Evolutionary conservation across 768 basidiomycete species (phyloP).

Genomic region (Amanita brunnescens): DNA sequence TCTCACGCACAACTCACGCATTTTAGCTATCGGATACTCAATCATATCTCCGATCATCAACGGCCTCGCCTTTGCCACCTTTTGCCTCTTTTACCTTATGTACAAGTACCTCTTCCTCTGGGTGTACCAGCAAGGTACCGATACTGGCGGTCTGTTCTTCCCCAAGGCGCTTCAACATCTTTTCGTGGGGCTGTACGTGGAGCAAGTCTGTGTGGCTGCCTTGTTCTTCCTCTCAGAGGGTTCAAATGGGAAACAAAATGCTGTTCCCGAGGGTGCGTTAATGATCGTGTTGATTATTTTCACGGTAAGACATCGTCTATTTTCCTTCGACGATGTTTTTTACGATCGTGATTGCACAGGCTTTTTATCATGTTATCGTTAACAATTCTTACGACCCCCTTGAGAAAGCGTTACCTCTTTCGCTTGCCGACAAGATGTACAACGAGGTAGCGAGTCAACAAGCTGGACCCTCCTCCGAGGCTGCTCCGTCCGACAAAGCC

Average conservation of each 20-base stretch:
- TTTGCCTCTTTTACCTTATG: conserved; percentile 75
- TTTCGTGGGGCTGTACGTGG: conserved; percentile 90
- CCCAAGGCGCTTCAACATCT: conserved; percentile 90
- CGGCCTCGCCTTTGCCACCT: conserved; percentile 74
- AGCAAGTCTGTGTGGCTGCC: conserved; percentile 76
- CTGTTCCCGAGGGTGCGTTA: conserved; percentile 67
- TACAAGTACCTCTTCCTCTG: conserved; percentile 87
- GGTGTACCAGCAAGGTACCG: conserved; percentile 62
- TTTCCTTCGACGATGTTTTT: neutral
- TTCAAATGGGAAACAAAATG: conserved; percentile 38
- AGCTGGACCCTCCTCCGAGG: neutral
- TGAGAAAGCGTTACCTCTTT: conserved; percentile 63
- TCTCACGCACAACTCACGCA: neutral
- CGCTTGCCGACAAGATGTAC: conserved; percentile 64
- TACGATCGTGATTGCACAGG: conserved; percentile 26
- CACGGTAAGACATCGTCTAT: conserved; percentile 48
- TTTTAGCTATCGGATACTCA: conserved; percentile 64
- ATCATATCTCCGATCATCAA: conserved; percentile 92
- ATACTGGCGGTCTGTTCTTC: conserved; percentile 94
- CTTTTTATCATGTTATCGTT: conserved; percentile 65
- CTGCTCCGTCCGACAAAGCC: neutral
- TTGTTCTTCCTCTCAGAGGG: conserved; percentile 85
- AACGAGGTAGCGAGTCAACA: conserved; percentile 13
- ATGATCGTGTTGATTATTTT: conserved; percentile 80
- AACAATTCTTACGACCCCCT: conserved; percentile 78